phyloP scores from a whole-genome alignment of 148 eudicot genomes.

The Fagopyrum homotropicum region DNA sequence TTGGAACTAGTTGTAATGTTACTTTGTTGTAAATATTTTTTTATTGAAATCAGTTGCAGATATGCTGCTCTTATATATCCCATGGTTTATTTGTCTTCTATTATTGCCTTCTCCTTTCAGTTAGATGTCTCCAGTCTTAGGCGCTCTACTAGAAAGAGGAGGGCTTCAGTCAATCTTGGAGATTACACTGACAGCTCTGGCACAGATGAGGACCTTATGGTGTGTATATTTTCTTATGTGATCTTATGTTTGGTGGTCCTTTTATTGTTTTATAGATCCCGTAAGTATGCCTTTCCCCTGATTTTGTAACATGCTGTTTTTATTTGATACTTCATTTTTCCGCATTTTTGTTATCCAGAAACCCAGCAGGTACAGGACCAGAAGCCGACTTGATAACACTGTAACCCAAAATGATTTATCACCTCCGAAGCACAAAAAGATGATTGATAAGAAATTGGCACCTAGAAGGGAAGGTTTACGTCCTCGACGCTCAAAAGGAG shows the following conservation, averaged over 20 bases:
- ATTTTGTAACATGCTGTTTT: conserved; percentile 10
- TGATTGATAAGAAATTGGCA: conserved; percentile 26
- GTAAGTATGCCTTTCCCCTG: conserved; percentile 15
- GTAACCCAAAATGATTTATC: conserved; percentile 46
- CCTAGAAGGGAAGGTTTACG: conserved; percentile 87
- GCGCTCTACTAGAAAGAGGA: conserved; percentile 93
- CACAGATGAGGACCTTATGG: conserved; percentile 88
- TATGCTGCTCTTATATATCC: background rate
- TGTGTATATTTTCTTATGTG: conserved; percentile 28
- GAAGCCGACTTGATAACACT: conserved; percentile 46
- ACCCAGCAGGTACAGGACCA: conserved; percentile 55
- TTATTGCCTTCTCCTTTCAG: conserved; percentile 36
- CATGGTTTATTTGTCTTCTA: background rate
- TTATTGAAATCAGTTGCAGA: background rate
- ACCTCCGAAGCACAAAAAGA: conserved; percentile 42
- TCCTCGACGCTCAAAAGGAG: conserved; percentile 66
- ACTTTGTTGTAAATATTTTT: background rate
- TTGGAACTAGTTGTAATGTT: background rate
- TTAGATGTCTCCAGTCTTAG: conserved; percentile 62
- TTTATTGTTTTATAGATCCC: conserved; percentile 10
- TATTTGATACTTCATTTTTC: conserved; percentile 16
- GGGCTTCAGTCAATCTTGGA: conserved; percentile 58
- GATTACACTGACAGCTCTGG: conserved; percentile 90
- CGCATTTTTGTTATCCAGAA: conserved; percentile 34
- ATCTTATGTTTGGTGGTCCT: conserved; percentile 13